phyloP scores from a whole-genome alignment of 208 protist genomes.

The Trypanosoma scelopori region DNA sequence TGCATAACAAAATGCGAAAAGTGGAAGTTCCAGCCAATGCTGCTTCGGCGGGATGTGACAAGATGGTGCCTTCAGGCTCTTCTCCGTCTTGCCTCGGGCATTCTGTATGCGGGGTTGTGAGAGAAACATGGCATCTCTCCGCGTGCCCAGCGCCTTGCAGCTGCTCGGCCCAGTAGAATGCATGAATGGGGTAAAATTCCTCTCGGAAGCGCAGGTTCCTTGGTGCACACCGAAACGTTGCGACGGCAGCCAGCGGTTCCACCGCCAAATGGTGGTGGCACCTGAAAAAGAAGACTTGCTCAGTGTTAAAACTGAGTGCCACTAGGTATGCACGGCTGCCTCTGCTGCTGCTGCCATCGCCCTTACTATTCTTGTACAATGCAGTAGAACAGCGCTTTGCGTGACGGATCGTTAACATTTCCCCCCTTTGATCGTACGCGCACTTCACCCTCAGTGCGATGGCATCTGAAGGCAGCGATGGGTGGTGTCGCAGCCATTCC shows the following conservation, averaged over 20 bases:
- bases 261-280: conserved; percentile 10
- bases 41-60: background rate
- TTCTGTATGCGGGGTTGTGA: background rate
- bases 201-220: conserved; percentile 61
- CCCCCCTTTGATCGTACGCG: background rate
- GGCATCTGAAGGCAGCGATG: background rate
- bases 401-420: conserved; percentile 12
- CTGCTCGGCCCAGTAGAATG: conserved; percentile 41
- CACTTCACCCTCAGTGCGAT: conserved; percentile 18
- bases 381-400: conserved; percentile 30
- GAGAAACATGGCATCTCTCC: too few species aligned
- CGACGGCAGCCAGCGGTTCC: conserved; percentile 11
- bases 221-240: conserved; percentile 38
- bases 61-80: background rate
- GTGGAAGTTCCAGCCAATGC: background rate
- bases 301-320: conserved; percentile 34
- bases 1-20: conserved; percentile 34
- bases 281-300: conserved; percentile 29
- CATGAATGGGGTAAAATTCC: conserved; percentile 49
- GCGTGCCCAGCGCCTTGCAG: background rate
- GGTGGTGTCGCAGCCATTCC: conserved; percentile 13
- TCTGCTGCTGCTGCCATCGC: conserved; percentile 1
- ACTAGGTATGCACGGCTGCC: conserved; percentile 24
- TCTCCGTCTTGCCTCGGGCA: background rate
- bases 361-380: background rate